phyloP scores from a whole-genome alignment of 768 basidiomycete species.

The Lentinula guzmanii region DNA sequence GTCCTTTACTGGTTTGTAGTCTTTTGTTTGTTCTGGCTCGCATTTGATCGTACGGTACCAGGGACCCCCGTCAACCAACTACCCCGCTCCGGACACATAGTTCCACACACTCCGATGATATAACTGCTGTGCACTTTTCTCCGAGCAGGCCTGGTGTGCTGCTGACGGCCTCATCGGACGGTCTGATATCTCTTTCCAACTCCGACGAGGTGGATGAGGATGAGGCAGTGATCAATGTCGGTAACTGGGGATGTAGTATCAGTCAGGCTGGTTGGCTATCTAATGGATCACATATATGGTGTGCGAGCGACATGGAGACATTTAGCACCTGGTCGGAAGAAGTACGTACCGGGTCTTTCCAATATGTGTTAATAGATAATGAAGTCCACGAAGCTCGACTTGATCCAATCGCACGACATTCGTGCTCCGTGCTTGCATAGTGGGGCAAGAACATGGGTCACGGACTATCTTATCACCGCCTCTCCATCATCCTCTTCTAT shows the following conservation, averaged over 20 bases:
- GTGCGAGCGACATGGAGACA: slow-evolving; percentile 92
- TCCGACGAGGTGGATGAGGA: slow-evolving; percentile 80
- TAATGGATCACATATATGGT: slow-evolving; percentile 51
- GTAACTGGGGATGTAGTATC: slow-evolving; percentile 82
- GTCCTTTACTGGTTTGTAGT: slow-evolving; percentile 72
- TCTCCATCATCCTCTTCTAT: slow-evolving; percentile 19
- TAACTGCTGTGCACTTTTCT: slow-evolving; percentile 69
- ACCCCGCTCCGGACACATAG: slow-evolving; percentile 69
- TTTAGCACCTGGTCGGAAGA: slow-evolving; percentile 80
- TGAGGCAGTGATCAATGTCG: slow-evolving; percentile 73
- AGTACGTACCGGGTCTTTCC: slow-evolving; percentile 26
- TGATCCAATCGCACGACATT: slow-evolving; percentile 51
- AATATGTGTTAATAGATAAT: background rate
- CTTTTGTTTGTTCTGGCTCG: background rate
- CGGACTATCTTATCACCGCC: slow-evolving; percentile 65
- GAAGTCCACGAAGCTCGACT: slow-evolving; percentile 46
- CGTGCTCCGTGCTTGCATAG: slow-evolving; percentile 58
- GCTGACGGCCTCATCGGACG: slow-evolving; percentile 83
- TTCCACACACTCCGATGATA: slow-evolving; percentile 90
- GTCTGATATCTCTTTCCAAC: slow-evolving; percentile 69
- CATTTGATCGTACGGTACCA: slow-evolving; percentile 19
- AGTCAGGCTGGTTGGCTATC: slow-evolving; percentile 70
- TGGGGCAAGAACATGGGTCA: slow-evolving; percentile 60
- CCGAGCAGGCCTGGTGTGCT: slow-evolving; percentile 38
- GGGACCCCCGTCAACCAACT: slow-evolving; percentile 81